Evolutionary conservation across 208 protist genomes (phyloP), one percentile per base, ranked within the genome.

Genomic region (Histomonas meleagridis): DNA sequence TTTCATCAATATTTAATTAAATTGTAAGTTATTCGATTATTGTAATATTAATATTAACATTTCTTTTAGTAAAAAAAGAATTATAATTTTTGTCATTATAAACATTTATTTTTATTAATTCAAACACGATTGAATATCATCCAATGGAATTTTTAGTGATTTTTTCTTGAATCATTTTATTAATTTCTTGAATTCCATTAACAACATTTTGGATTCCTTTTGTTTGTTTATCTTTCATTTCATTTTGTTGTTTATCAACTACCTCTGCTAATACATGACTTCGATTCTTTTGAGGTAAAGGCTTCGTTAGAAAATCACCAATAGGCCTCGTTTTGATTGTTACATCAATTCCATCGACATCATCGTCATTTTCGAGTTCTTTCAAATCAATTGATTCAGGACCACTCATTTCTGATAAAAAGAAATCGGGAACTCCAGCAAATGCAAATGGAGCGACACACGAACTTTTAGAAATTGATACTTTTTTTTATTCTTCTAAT

Each of bases 221-320:
- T 21, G 51, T 86, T 49, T 86, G 76, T 16, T 46, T 51, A 26
- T 86, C 46, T 51, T 51, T 86, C 76, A 40, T 55, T n/a, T 86
- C 18, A 57, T 32, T n/a, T 86, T 86, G 76, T 55, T 46, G 46
- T 86, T 86, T 46, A 38, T 40, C 32, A 86, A 86, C 46, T 55
- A 46, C 76, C 23, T 65, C 60, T 65, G 16, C 21, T 65, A 65
- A 26, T 28, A n/a, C 23, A 55, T 86, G 76, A 35, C 76, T 86
- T 28, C 55, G 51, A 38, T 86, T 86, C 2, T 86, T 86, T 1
- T 4, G 51, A n/a, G 23, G 0, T 38, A 86, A 38, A n/a, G 76
- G 76, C 16, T 86, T 86, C 16, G 76, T 86, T n/a, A 86, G 51
- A 28, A 86, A 86, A 86, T 86, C 76, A 26, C n/a, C 55, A 26